A percentile compares a stretch with the other conserved stretches of the same genome.
phyloP scores from a whole-genome alignment of 2,329 filamentous ascomycete species.

The Xylariaceae sp. region DNA sequence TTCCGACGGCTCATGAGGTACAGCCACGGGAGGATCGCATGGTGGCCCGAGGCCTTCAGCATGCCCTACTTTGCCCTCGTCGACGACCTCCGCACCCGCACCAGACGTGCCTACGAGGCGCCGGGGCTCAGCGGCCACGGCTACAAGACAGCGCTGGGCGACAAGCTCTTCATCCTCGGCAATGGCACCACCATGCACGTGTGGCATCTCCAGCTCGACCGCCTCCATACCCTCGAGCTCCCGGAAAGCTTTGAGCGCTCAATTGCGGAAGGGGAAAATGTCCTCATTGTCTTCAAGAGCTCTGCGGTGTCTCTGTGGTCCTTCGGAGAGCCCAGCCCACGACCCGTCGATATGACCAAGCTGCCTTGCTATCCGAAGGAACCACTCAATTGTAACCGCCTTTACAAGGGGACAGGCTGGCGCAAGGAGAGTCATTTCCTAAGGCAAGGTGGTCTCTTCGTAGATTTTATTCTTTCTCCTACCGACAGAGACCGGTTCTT shows the following conservation, averaged over 20 bases:
- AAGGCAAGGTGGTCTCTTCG: slow-evolving; percentile 9
- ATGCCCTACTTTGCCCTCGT: slow-evolving; percentile 23
- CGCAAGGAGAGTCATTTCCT: too few relatives aligned
- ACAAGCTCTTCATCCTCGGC: slow-evolving; percentile 22
- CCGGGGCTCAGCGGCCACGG: slow-evolving; percentile 14
- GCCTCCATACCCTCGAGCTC: slow-evolving; percentile 13
- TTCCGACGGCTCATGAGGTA: slow-evolving; percentile 23
- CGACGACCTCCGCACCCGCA: slow-evolving; percentile 22
- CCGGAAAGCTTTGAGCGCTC: slow-evolving; percentile 20
- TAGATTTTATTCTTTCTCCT: slow-evolving; percentile 24
- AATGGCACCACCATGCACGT: slow-evolving; percentile 18
- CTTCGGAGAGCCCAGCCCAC: slow-evolving; percentile 13
- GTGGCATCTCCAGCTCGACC: slow-evolving; percentile 23
- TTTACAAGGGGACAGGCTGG: too few relatives aligned
- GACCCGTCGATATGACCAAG: slow-evolving; percentile 13
- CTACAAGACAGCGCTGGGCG: slow-evolving; percentile 23
- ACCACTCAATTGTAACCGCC: slow-evolving; percentile 5
- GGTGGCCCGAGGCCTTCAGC: slow-evolving; percentile 24
- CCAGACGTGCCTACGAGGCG: slow-evolving; percentile 20
- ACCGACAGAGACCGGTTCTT: slow-evolving; percentile 16
- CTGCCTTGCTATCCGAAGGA: slow-evolving; percentile 14
- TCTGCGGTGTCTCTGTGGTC: slow-evolving; percentile 21
- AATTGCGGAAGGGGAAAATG: slow-evolving; percentile 19
- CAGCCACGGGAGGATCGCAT: slow-evolving; percentile 20
- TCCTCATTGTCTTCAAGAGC: slow-evolving; percentile 17